Base-by-base conservation (phyloP, 331 rosid genomes). In the Stylosanthes scabra region DNA sequence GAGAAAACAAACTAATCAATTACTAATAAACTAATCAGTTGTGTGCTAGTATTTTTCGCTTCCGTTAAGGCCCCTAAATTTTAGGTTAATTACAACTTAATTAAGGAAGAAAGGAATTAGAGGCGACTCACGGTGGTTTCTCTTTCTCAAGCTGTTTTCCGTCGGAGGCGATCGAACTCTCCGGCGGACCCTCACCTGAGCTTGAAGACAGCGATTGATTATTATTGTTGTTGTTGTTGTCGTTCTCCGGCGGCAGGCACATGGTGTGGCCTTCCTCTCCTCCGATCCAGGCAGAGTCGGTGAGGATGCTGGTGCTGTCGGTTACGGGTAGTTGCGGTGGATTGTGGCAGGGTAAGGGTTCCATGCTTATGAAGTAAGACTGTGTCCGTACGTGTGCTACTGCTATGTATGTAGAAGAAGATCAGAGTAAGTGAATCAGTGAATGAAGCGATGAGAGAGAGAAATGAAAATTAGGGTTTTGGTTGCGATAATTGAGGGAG, bases 171-270 rank as follows among this genome's bases (percentile, higher is more conserved):
- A 90, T 68, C 8, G 91, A 84, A 73, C 74, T 87, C 80, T 90
- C 99, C 16, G 88, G 81, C 57, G 10, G 96, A 71, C 91, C 97
- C 54, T 90, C 99, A 66, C 91, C 92, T 52, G 99, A 88, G 82
- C 89, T 89, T 11, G 98, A 88, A 16, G 98, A 90, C 4, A 76
- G 66, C 3, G 97, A 93, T 46, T 82, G 95, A 78, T 90, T 88
- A 59, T 78, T 88, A 74, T 90, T 87, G 57, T 78, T 31, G 37
- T 31, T 87, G 57, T 78, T 31, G 37, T 31, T 31, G 37, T 31
- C 5, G 37, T 31, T 88, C 5, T 44, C 57, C 40, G 76, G 77
- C 2, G 76, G 77, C 2, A 39, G 66, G 65, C 50, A 74, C n/a
- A 68, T 40, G 66, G 63, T 40, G 66, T 72, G 8, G 55, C 55